Conservation (phyloP, 345 rosid genomes). For the Salix viminalis region DNA sequence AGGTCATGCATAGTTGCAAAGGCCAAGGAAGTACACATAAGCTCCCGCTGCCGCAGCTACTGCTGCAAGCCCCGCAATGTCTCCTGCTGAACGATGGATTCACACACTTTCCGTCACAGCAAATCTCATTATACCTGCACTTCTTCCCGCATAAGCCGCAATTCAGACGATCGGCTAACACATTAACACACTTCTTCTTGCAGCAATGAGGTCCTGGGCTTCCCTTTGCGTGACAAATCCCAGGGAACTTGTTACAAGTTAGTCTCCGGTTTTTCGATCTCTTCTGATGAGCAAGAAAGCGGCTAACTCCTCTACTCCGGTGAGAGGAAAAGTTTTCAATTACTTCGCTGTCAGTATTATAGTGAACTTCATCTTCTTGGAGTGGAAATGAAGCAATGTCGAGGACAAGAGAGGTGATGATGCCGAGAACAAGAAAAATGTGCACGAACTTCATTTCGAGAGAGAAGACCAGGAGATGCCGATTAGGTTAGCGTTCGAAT, state of each 20-base stretch:
- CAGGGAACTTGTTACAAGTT: constrained; percentile 19
- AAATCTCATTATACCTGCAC: constrained; percentile 37
- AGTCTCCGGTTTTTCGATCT: neutral
- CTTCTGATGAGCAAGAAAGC: constrained; percentile 1
- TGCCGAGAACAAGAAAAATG: too few relatives aligned
- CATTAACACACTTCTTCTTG: constrained; percentile 31
- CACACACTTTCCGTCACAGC: constrained; percentile 40
- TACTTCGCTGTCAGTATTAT: too few relatives aligned
- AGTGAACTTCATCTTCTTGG: too few relatives aligned
- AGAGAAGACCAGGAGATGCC: too few relatives aligned
- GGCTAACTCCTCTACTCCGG: too few relatives aligned
- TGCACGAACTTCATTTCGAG: too few relatives aligned
- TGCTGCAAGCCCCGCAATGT: constrained; percentile 31
- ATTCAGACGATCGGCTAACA: constrained; percentile 21
- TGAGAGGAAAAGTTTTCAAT: too few relatives aligned
- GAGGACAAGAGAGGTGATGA: too few relatives aligned
- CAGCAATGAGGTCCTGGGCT: constrained; percentile 37
- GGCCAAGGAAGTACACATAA: constrained; percentile 29
- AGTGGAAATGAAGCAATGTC: too few relatives aligned
- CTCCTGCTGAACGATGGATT: constrained; percentile 24
- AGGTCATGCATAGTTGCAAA: constrained; percentile 33
- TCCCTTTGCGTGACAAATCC: constrained; percentile 22
- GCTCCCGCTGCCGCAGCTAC: constrained; percentile 26
- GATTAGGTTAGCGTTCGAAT: too few relatives aligned
- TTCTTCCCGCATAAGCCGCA: constrained; percentile 41